Conservation (phyloP, 169 alveolate species). For the Miamiensis avidus region DNA sequence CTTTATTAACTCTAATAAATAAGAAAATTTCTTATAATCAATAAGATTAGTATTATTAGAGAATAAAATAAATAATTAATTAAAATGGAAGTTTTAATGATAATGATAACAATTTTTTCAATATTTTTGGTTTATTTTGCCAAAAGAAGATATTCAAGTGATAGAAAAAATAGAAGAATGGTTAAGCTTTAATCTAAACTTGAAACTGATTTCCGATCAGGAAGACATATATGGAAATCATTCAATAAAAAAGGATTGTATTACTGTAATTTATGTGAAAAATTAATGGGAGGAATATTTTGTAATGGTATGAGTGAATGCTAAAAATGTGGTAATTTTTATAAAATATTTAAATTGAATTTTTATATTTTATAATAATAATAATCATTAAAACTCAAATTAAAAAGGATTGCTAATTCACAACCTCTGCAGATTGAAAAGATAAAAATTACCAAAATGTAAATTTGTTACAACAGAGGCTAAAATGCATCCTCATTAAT, state of each 20-base stretch:
- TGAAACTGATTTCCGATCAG: background rate
- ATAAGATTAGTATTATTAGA: too few species aligned
- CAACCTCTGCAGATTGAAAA: conserved; percentile 21
- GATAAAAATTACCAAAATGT: conserved; percentile 16
- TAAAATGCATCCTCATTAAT: conserved; percentile 7
- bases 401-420: conserved; percentile 30
- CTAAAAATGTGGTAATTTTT: background rate
- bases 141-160: background rate
- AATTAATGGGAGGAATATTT: background rate
- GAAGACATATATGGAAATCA: background rate
- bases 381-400: too few species aligned
- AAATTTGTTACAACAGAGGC: conserved; percentile 1
- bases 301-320: background rate
- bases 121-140: background rate
- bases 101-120: too few species aligned
- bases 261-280: background rate
- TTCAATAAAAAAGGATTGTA: background rate
- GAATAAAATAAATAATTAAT: too few species aligned
- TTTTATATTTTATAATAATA: too few species aligned
- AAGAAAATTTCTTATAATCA: too few species aligned
- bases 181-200: background rate
- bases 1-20: too few species aligned
- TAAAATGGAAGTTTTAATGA: too few species aligned
- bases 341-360: too few species aligned
- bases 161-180: too few species aligned